Evolutionary conservation across 305 asterid species (phyloP).

Genomic region (Fraxinus dipetala): DNA sequence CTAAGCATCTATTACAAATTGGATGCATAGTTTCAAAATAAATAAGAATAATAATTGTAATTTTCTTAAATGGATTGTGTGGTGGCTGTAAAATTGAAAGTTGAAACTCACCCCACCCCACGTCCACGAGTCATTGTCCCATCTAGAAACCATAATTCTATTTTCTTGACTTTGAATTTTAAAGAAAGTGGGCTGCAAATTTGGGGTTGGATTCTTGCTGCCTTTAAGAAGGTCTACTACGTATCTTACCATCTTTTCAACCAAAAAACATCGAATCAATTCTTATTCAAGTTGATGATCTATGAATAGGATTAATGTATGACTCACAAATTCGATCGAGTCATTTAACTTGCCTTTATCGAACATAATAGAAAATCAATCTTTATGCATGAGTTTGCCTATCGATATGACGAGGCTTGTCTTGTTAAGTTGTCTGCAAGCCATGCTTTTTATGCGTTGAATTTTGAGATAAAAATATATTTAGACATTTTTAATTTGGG

Average conservation of each 20-base stretch:
- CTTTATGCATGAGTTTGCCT: too few species aligned
- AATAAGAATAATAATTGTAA: too few species aligned
- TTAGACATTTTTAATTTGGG: neutral
- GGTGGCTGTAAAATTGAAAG: neutral
- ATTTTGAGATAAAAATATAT: neutral
- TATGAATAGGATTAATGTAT: neutral
- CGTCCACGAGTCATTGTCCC: slow-evolving; percentile 1
- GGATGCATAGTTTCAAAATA: neutral
- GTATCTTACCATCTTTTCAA: neutral
- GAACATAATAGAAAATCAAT: too few species aligned
- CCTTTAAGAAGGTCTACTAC: neutral
- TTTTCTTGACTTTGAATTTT: neutral
- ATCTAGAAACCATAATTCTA: neutral
- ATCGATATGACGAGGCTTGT: neutral
- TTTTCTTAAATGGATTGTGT: neutral
- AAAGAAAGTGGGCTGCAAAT: neutral
- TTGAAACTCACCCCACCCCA: neutral
- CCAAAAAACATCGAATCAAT: neutral
- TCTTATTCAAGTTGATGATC: neutral
- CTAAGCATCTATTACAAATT: too few species aligned
- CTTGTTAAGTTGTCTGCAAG: neutral
- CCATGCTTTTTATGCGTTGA: neutral
- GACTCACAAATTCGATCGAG: neutral
- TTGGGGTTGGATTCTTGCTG: neutral
- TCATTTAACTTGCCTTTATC: neutral